Conservation (phyloP, 495 filamentous ascomycete species). For the Tuber microsphaerosporum region DNA sequence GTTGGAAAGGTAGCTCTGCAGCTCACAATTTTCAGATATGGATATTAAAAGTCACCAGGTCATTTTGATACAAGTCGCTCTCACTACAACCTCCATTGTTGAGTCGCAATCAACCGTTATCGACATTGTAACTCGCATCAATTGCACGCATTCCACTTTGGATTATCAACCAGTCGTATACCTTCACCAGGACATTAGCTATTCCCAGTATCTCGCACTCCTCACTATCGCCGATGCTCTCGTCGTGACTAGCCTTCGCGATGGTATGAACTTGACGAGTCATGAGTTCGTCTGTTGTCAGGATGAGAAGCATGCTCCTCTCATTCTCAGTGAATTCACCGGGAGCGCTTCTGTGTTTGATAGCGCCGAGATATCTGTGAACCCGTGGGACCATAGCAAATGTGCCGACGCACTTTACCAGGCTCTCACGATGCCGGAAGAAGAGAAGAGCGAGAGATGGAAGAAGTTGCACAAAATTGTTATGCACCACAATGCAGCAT, state of each 20-base stretch:
- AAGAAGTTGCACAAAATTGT: slow-evolving; percentile 64
- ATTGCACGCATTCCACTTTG: slow-evolving; percentile 77
- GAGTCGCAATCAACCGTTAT: slow-evolving; percentile 80
- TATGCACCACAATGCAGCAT: slow-evolving; percentile 67
- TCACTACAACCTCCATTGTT: slow-evolving; percentile 75
- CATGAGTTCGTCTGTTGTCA: slow-evolving; percentile 92
- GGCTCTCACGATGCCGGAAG: slow-evolving; percentile 66
- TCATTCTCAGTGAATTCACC: slow-evolving; percentile 90
- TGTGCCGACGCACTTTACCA: slow-evolving; percentile 74
- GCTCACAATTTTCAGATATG: not conserved
- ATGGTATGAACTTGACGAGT: slow-evolving; percentile 90
- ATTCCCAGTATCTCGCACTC: slow-evolving; percentile 80
- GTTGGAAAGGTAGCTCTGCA: slow-evolving; percentile 55
- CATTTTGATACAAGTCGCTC: slow-evolving; percentile 85
- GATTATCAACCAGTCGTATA: slow-evolving; percentile 90
- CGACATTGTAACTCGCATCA: slow-evolving; percentile 87
- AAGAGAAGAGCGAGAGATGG: slow-evolving; percentile 69
- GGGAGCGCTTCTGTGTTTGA: slow-evolving; percentile 80
- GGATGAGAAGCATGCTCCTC: slow-evolving; percentile 77
- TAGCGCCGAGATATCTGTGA: slow-evolving; percentile 68
- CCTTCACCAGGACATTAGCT: slow-evolving; percentile 85
- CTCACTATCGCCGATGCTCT: slow-evolving; percentile 80
- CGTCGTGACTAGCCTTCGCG: slow-evolving; percentile 86
- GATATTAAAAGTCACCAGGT: slow-evolving; percentile 45
- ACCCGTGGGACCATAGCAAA: slow-evolving; percentile 86